Percentiles rank a stretch among this genome's conserved stretches.
Conservation (phyloP, 768 basidiomycete genomes). For the Kwoniella heveanensis region DNA sequence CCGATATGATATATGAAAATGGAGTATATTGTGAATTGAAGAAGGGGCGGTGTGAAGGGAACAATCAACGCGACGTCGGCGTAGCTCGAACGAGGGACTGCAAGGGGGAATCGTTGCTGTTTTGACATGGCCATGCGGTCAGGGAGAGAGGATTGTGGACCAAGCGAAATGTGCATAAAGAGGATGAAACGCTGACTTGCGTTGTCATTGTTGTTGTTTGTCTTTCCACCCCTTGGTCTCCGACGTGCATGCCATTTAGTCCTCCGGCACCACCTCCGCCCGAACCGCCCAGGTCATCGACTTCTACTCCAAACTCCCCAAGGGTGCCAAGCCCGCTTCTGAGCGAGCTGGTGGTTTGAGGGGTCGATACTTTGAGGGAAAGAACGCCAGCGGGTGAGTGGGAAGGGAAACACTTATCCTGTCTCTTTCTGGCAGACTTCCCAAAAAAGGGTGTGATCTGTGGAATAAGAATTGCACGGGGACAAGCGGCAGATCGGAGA, state of each 20-base stretch:
- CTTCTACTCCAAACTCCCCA: slow-evolving; percentile 96
- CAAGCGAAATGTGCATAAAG: too few relatives aligned
- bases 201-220: neutral
- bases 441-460: neutral
- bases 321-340: slow-evolving; percentile 71
- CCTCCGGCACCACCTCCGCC: slow-evolving; percentile 72
- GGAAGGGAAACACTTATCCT: too few relatives aligned
- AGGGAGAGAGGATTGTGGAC: too few relatives aligned
- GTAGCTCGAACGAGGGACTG: too few relatives aligned
- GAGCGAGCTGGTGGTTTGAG: slow-evolving; percentile 67
- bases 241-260: slow-evolving; percentile 58
- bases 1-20: neutral
- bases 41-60: neutral
- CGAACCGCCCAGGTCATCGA: slow-evolving; percentile 82
- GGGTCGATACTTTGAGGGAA: slow-evolving; percentile 76
- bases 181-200: slow-evolving; percentile 6
- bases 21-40: neutral
- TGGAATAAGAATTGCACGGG: neutral
- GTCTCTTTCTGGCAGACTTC: too few relatives aligned
- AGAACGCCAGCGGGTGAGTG: slow-evolving; percentile 66
- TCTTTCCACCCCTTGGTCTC: too few relatives aligned
- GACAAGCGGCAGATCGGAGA: neutral
- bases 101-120: too few relatives aligned
- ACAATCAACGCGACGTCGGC: neutral
- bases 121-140: too few relatives aligned